phyloP scores from a whole-genome alignment of 116 monocot genomes.

The Cymodocea nodosa region DNA sequence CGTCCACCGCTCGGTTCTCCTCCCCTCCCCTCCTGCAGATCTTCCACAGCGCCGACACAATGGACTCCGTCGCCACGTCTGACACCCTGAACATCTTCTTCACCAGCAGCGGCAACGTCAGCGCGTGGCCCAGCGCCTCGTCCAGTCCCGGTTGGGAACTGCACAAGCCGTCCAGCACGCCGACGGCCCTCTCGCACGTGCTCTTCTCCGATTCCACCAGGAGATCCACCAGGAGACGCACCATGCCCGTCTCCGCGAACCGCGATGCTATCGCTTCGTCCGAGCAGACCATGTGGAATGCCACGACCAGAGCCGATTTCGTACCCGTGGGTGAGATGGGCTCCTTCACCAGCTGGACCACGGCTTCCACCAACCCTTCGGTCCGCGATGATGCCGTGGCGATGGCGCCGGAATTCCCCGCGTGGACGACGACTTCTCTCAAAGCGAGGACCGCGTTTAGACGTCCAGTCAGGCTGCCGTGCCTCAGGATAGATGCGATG shows the following conservation, averaged over 20 bases:
- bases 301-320: conserved; percentile 30
- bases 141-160: conserved; percentile 16
- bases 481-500: conserved; percentile 1
- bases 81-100: conserved; percentile 64
- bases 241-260: conserved; percentile 29
- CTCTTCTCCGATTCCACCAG: conserved; percentile 46
- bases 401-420: not conserved
- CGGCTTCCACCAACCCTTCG: conserved; percentile 22
- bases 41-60: conserved; percentile 58
- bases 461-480: conserved; percentile 7
- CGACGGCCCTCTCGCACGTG: conserved; percentile 33
- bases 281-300: conserved; percentile 19
- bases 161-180: conserved; percentile 14
- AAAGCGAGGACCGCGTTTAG: conserved; percentile 10
- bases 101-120: conserved; percentile 43
- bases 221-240: conserved; percentile 23
- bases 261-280: conserved; percentile 5
- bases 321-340: conserved; percentile 37
- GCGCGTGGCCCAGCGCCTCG: conserved; percentile 17
- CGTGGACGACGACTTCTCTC: conserved; percentile 6
- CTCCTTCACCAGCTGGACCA: conserved; percentile 28
- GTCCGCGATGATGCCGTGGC: conserved; percentile 6
- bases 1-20: conserved; percentile 7
- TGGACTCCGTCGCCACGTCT: conserved; percentile 34
- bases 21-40: conserved; percentile 22